Evolutionary conservation across 495 filamentous ascomycete genomes (phyloP), one percentile per base, ranked within the genome.

Genomic region (Chaetomium tenue): DNA sequence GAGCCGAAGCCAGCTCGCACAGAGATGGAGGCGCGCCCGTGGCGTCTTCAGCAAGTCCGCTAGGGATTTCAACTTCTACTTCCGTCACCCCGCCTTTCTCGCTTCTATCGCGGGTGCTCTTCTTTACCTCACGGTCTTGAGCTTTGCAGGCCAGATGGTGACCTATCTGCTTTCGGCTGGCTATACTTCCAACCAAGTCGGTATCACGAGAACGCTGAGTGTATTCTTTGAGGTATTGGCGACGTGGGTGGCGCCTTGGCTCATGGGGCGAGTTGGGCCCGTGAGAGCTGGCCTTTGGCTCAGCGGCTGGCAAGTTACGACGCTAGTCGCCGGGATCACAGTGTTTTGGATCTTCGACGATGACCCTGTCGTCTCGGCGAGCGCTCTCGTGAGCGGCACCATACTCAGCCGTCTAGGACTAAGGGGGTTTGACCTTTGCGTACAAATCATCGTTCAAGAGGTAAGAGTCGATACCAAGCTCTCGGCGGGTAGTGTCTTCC

Each of bases 401-500:
- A 79, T 81, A 0, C 33, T 87, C 13, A 89, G 87, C 59, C 78
- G 89, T 0, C 42, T 89, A 7, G 88, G 89, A 0, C 76, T 91
- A 0, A 86, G 88, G 82, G 85, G 87, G 0, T 90, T 86, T 63
- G 89, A 91, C 68, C 74, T 91, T 2, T 84, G 79, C 30, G 83
- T 77, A 9, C 89, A 91, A 67, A 78, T 80, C 52, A 79, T 90
- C 15, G 77, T 91, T 0, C 89, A 91, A 70, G 86, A 88, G 66
- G 86, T 87, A 68, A 68, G 79, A 33, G 5, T 3, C 12, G 4
- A 12, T 18, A n/a, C n/a, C n/a, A n/a, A n/a, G n/a, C n/a, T n/a
- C n/a, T n/a, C n/a, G n/a, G n/a, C n/a, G n/a, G 13, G 22, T 33
- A 23, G 18, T 18, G 2, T 6, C 28, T 30, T 25, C 15, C 16